Evolutionary conservation across 2,329 filamentous ascomycete species (phyloP), one percentile per base, ranked within the genome.

Genomic region (Lasiodiplodia theobromae): DNA sequence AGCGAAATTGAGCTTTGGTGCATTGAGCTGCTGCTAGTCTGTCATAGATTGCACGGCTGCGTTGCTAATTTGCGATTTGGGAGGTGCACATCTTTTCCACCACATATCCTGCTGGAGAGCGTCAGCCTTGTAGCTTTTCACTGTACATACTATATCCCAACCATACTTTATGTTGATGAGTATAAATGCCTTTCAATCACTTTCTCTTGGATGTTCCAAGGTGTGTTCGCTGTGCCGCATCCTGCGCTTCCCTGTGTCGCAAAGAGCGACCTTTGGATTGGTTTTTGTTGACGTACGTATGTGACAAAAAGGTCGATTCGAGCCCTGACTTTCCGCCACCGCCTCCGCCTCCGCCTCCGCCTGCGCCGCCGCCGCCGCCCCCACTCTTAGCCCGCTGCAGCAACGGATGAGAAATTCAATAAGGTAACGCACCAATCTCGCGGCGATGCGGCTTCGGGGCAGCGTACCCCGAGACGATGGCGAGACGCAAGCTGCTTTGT

Each of bases 1-100:
- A 34, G 25, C 14, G 58, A 62, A 62, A 62, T 60, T 60, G 57
- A 40, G 54, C 34, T 58, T 58, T 40, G 53, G 53, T 31, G 51
- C 51, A 28, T 38, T n/a, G 11, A 18, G 54, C n/a, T 23, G 31
- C 34, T 38, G 34, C 21, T 31, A 23, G 11, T 58, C 10, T 37
- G 12, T 21, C 21, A 53, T 23, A 53, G 23, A 28, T 53, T 37
- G 21, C 6, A 18, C 34, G 10, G 34, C 54, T 25, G 54, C 23
- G 23, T 21, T 63, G 16, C 44, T 49, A 51, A 16, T 49, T 51
- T 51, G 58, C 40, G 23, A 63, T 31, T 51, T 49, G 23, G 16
- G 23, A 25, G 18, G n/a, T 38, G 14, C 38, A 38, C n/a, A 23
- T 23, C 10, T 38, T 23, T 16, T 37, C 31, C 28, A n/a, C 16